These are phyloP conservation scores for Trichoderma pleuroti DNA, from an alignment of 2,329 filamentous ascomycete species.

Conservation along the genomic window DNA sequence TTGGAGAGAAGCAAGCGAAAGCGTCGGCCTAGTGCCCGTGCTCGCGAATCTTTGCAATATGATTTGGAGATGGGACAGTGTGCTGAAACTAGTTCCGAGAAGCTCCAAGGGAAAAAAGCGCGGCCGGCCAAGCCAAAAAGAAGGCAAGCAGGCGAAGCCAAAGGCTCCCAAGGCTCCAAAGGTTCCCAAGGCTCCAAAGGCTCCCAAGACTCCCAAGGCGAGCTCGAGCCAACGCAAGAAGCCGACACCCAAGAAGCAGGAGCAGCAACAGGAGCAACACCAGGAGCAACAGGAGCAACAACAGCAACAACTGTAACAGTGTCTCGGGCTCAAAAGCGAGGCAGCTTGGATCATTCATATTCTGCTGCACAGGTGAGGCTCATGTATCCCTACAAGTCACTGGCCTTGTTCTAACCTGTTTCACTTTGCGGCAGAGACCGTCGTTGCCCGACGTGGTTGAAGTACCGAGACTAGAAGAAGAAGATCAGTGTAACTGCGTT, in stretches of 20 bases:
- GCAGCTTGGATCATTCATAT: neutral
- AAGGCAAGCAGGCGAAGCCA: neutral
- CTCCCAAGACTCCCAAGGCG: neutral
- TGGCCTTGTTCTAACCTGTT: neutral
- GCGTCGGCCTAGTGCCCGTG: constrained; percentile 8
- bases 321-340: neutral
- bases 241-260: neutral
- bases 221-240: neutral
- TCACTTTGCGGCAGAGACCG: neutral
- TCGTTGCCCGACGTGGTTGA: neutral
- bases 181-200: neutral
- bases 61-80: constrained; percentile 1
- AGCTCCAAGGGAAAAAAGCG: neutral
- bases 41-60: constrained; percentile 6
- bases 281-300: neutral
- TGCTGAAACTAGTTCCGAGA: constrained; percentile 7
- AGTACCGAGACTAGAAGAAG: neutral
- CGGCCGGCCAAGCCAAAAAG: neutral
- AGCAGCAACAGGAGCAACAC: neutral
- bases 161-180: neutral
- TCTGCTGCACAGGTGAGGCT: neutral
- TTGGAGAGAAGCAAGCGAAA: neutral
- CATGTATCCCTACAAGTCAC: neutral
- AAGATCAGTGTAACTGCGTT: neutral
- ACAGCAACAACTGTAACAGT: neutral